phyloP scores from a whole-genome alignment of 2,329 filamentous ascomycete species.

The Calonectria naviculata region DNA sequence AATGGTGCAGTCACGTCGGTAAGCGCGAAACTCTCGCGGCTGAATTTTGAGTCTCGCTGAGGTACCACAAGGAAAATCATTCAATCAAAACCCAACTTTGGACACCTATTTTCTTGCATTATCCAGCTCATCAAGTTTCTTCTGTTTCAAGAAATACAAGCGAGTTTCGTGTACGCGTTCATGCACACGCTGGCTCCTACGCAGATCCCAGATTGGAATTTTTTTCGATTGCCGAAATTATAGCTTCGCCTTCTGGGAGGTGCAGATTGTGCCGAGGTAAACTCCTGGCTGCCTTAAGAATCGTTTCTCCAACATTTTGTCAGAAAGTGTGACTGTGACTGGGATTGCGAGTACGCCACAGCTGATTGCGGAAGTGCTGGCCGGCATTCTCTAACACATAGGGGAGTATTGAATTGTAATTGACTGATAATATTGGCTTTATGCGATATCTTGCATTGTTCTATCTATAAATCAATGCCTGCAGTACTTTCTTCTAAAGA shows the following conservation, averaged over 20 bases:
- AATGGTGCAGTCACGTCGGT: background rate
- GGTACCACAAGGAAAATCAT: background rate
- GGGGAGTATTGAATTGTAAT: too few species aligned
- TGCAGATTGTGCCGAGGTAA: background rate
- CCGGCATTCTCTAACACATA: background rate
- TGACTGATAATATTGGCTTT: background rate
- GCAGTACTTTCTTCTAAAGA: background rate
- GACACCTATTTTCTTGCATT: background rate
- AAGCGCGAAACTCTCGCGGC: background rate
- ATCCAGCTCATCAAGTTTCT: background rate
- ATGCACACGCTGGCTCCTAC: background rate
- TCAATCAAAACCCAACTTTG: background rate
- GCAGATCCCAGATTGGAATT: background rate
- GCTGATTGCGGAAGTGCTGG: background rate
- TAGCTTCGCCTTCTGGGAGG: background rate
- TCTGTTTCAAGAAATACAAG: background rate
- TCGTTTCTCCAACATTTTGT: background rate
- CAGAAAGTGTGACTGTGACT: too few species aligned
- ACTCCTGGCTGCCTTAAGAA: slow-evolving; percentile 36
- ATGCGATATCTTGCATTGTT: background rate
- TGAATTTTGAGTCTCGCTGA: background rate
- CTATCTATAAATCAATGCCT: background rate
- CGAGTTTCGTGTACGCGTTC: background rate
- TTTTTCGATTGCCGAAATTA: background rate
- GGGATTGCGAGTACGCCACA: background rate